Percentiles rank a stretch among this genome's conserved stretches.
phyloP scores from a whole-genome alignment of 2,329 filamentous ascomycete species.

The Cladophialophora exuberans region DNA sequence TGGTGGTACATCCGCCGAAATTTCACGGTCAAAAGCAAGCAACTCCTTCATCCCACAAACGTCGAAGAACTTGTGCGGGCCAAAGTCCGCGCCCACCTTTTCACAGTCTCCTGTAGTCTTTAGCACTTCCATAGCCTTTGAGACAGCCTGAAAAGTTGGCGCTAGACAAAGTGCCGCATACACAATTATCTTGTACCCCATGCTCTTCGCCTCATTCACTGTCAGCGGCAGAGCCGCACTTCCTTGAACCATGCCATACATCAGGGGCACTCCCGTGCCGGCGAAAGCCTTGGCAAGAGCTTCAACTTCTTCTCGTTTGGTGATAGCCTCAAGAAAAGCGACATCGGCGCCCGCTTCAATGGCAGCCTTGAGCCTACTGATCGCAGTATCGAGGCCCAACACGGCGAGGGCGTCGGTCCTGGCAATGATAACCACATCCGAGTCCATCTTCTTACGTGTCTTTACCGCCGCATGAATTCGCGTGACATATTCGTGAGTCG shows the following conservation, averaged over 20 bases:
- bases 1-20: no score
- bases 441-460: no score
- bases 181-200: conserved; percentile 49
- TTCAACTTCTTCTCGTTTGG: conserved; percentile 42
- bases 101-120: conserved; percentile 42
- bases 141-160: conserved; percentile 44
- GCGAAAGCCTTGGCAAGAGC: conserved; percentile 38
- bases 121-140: conserved; percentile 41
- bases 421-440: conserved; percentile 48
- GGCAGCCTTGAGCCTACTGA: conserved; percentile 41
- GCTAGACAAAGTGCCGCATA: conserved; percentile 46
- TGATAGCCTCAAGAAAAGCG: conserved; percentile 46
- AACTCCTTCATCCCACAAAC: conserved; percentile 46
- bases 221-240: conserved; percentile 44
- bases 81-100: conserved; percentile 37
- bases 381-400: conserved; percentile 43
- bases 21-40: conserved; percentile 36
- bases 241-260: conserved; percentile 51
- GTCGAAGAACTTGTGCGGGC: conserved; percentile 44
- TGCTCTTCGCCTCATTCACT: conserved; percentile 41
- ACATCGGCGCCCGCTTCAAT: conserved; percentile 46
- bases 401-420: conserved; percentile 42
- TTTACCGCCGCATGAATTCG: conserved; percentile 45
- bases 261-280: conserved; percentile 40
- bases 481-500: conserved; percentile 38